Evolutionary conservation across 768 basidiomycete genomes (phyloP).

Genomic region (Rhodocollybia butyracea): DNA sequence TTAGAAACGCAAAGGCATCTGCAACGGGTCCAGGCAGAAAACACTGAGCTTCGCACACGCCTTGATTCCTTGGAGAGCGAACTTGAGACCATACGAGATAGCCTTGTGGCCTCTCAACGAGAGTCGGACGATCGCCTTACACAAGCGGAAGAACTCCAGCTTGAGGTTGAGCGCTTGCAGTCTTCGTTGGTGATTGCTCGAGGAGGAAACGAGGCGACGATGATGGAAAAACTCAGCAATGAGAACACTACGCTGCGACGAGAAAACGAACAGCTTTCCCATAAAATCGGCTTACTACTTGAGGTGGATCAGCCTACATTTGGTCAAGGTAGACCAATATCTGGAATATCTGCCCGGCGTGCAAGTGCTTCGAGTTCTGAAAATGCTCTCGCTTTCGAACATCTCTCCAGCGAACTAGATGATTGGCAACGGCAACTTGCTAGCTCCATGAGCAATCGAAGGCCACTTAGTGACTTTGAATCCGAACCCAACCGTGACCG

Average conservation of each 20-base stretch:
- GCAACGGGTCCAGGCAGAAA: conserved; percentile 68
- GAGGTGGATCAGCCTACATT: conserved; percentile 82
- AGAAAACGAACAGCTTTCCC: conserved; percentile 87
- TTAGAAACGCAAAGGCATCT: conserved; percentile 74
- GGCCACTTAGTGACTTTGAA: conserved; percentile 72
- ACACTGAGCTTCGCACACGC: conserved; percentile 71
- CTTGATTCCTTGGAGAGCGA: conserved; percentile 76
- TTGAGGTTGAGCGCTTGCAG: conserved; percentile 74
- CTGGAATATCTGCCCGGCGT: conserved; percentile 53
- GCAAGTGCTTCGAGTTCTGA: conserved; percentile 81
- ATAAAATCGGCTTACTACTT: conserved; percentile 85
- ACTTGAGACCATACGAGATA: conserved; percentile 66
- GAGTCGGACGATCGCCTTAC: conserved; percentile 76
- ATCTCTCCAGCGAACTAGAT: conserved; percentile 78
- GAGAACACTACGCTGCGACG: conserved; percentile 78
- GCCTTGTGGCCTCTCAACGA: conserved; percentile 66
- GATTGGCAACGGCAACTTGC: conserved; percentile 86
- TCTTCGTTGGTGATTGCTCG: conserved; percentile 72
- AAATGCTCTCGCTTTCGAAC: conserved; percentile 71
- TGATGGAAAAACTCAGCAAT: conserved; percentile 76
- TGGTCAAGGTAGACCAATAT: conserved; percentile 58
- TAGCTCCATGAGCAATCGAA: conserved; percentile 71
- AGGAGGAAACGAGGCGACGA: conserved; percentile 71
- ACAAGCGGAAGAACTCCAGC: conserved; percentile 77
- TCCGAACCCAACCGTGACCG: conserved; percentile 53